phyloP scores from a whole-genome alignment of 2,329 filamentous ascomycete species.

The Fulvia fulva region DNA sequence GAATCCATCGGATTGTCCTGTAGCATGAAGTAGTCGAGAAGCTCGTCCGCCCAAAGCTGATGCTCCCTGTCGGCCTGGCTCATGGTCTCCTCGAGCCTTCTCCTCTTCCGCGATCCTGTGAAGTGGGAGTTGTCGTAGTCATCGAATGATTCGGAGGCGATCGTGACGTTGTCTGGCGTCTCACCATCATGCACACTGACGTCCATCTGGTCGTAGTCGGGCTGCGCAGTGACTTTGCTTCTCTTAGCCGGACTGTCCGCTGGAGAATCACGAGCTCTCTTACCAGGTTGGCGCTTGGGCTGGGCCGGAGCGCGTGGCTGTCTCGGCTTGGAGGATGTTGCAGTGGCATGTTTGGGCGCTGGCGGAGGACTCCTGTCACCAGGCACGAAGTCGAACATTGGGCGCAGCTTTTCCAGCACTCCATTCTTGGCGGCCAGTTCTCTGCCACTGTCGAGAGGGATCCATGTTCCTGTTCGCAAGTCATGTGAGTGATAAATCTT shows the following conservation, averaged over 20 bases:
- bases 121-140: constrained; percentile 74
- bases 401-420: constrained; percentile 73
- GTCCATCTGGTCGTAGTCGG: constrained; percentile 29
- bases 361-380: constrained; percentile 86
- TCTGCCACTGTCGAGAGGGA: constrained; percentile 78
- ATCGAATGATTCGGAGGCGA: constrained; percentile 77
- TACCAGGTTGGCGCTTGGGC: constrained; percentile 21
- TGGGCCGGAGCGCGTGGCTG: constrained; percentile 52
- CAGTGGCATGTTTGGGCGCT: constrained; percentile 80
- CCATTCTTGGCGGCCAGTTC: constrained; percentile 82
- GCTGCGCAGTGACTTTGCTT: constrained; percentile 58
- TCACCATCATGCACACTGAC: constrained; percentile 52
- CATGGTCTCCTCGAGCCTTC: constrained; percentile 61
- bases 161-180: constrained; percentile 75
- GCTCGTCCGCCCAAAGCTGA: constrained; percentile 83
- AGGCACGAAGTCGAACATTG: constrained; percentile 85
- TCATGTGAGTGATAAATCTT: not conserved
- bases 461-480: constrained; percentile 75
- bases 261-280: constrained; percentile 8
- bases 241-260: constrained; percentile 37
- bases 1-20: constrained; percentile 51
- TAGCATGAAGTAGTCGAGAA: constrained; percentile 94
- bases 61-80: constrained; percentile 73
- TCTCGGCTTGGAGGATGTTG: constrained; percentile 71
- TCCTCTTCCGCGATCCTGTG: constrained; percentile 64